Evolutionary conservation across 2,329 filamentous ascomycete species (phyloP).

Genomic region (Thermomyces lanuginosus): DNA sequence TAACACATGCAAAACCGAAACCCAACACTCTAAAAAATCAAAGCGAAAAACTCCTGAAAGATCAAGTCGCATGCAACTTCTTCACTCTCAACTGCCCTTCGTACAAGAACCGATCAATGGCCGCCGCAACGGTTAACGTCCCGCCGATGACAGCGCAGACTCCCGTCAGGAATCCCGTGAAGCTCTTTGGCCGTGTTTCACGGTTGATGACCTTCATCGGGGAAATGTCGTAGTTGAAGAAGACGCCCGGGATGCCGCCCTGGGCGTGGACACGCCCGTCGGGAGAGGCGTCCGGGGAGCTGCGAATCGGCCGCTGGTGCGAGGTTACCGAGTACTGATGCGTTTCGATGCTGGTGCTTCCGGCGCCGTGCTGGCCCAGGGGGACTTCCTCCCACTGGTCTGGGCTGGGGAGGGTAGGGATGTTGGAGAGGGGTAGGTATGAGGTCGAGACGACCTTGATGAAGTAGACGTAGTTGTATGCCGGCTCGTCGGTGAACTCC

Average conservation of each 20-base stretch:
- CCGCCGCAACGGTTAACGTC: slow-evolving; percentile 87
- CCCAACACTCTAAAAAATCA: no score
- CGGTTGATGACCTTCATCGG: slow-evolving; percentile 99
- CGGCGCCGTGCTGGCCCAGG: slow-evolving; percentile 53
- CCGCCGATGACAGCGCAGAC: slow-evolving; percentile 90
- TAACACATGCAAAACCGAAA: no score
- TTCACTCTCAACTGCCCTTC: slow-evolving; percentile 72
- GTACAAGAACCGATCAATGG: slow-evolving; percentile 78
- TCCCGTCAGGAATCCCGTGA: slow-evolving; percentile 81
- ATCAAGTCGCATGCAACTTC: slow-evolving; percentile 56
- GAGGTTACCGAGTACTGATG: slow-evolving; percentile 97
- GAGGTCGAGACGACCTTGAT: slow-evolving; percentile 95
- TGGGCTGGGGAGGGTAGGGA: slow-evolving; percentile 22
- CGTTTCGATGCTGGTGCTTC: slow-evolving; percentile 77
- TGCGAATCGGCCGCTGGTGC: slow-evolving; percentile 74
- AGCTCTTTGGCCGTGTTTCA: slow-evolving; percentile 74
- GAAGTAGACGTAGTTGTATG: slow-evolving; percentile 98
- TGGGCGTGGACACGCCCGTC: slow-evolving; percentile 76
- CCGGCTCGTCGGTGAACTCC: slow-evolving; percentile 63
- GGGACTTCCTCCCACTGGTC: slow-evolving; percentile 39
- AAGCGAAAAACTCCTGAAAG: no score
- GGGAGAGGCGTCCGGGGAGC: slow-evolving; percentile 66
- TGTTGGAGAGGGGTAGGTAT: slow-evolving; percentile 57
- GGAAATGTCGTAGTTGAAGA: slow-evolving; percentile 98
- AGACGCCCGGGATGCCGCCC: slow-evolving; percentile 90